Conservation (phyloP, 2,329 filamentous ascomycete species). For the Colletotrichum cereale region DNA sequence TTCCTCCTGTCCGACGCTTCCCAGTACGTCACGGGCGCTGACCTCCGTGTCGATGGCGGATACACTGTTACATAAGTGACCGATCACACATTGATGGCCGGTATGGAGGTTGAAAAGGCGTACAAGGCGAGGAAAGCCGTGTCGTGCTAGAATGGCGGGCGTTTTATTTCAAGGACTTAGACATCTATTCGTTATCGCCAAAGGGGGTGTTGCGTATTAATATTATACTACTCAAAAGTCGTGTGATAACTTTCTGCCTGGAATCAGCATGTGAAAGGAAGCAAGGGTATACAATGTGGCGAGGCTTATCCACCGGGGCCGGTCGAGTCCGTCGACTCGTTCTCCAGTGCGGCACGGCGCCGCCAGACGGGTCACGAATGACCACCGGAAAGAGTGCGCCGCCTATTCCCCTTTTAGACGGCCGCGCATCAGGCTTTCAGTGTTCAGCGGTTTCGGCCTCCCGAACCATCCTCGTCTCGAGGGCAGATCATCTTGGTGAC, state of each 20-base stretch:
- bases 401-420: not conserved
- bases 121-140: constrained; percentile 1
- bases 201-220: not conserved
- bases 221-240: not conserved
- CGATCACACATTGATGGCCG: not conserved
- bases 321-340: not conserved
- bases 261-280: not conserved
- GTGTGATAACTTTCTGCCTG: not conserved
- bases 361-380: not conserved
- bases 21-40: constrained; percentile 78
- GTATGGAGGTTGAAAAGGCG: not conserved
- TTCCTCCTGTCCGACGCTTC: constrained; percentile 87
- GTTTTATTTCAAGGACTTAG: constrained; percentile 1
- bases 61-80: constrained; percentile 79
- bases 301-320: not conserved
- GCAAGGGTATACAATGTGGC: not conserved
- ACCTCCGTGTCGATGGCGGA: constrained; percentile 87
- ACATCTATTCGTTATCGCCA: not conserved
- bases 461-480: not conserved
- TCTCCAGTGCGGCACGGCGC: not conserved
- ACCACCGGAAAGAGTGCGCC: not conserved
- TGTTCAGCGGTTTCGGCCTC: not conserved
- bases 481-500: not conserved
- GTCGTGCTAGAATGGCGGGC: not conserved
- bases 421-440: too few relatives aligned